Conservation (phyloP, 164 flowering plant species). For the Warburgia ugandensis region DNA sequence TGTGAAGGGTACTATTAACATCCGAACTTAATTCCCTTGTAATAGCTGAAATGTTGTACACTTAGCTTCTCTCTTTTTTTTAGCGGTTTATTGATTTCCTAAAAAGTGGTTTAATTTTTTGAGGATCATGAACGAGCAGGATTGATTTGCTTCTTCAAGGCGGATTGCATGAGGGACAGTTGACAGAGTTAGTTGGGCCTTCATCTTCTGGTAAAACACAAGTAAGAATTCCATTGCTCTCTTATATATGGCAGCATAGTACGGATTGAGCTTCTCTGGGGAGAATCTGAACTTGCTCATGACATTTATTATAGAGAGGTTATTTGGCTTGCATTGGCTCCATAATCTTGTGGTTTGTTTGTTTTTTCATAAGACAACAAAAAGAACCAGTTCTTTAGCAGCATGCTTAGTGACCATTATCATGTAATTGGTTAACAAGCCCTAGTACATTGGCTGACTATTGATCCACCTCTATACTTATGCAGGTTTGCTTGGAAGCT, state of each 20-base stretch:
- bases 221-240: too few relatives aligned
- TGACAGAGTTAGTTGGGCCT: slow-evolving; percentile 79
- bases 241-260: too few relatives aligned
- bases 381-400: too few relatives aligned
- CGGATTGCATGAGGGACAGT: slow-evolving; percentile 32
- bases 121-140: slow-evolving; percentile 21
- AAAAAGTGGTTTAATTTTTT: not conserved
- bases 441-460: not conserved
- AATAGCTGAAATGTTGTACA: not conserved
- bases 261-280: too few relatives aligned
- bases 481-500: slow-evolving; percentile 66
- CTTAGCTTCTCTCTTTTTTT: not conserved
- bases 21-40: not conserved
- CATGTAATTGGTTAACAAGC: too few relatives aligned
- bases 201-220: slow-evolving; percentile 92
- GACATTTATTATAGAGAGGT: too few relatives aligned
- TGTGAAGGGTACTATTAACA: slow-evolving; percentile 47
- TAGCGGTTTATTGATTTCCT: not conserved
- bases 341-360: too few relatives aligned
- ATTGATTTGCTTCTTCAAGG: slow-evolving; percentile 35
- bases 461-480: not conserved
- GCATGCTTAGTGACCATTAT: too few relatives aligned
- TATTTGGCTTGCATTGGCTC: too few relatives aligned
- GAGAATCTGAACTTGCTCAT: too few relatives aligned
- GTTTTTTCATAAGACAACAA: too few relatives aligned